Percentiles rank a stretch among this genome's conserved stretches.
Conservation (phyloP, 164 flowering plant species). For the Liriodendron chinense region DNA sequence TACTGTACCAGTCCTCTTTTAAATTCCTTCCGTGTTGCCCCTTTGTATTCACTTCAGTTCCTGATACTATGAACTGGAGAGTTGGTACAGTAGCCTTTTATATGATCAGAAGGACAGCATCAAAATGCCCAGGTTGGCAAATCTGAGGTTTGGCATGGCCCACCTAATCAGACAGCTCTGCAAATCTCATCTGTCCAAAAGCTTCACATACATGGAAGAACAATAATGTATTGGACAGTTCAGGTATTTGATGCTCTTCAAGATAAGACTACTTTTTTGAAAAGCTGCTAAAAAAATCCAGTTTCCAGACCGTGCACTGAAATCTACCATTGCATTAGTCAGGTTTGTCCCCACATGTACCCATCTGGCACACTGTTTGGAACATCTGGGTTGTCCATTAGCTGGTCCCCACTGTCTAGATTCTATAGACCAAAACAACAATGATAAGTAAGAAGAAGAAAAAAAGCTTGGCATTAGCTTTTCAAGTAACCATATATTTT, state of each 20-base stretch:
- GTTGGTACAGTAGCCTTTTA: conserved; percentile 10
- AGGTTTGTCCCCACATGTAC: neutral
- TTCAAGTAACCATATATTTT: neutral
- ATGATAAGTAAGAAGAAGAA: too few relatives aligned
- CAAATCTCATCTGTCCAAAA: neutral
- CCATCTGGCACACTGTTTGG: neutral
- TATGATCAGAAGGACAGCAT: conserved; percentile 3
- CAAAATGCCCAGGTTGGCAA: conserved; percentile 33
- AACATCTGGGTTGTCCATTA: neutral
- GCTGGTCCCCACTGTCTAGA: neutral
- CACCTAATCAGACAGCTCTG: neutral
- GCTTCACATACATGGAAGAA: neutral
- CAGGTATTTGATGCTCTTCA: conserved; percentile 12
- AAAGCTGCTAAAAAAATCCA: conserved; percentile 5
- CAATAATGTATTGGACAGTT: neutral
- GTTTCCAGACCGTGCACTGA: neutral
- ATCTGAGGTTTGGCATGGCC: conserved; percentile 14
- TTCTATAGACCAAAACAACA: too few relatives aligned
- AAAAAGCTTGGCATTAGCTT: neutral
- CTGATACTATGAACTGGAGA: neutral
- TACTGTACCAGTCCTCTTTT: too few relatives aligned
- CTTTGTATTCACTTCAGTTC: neutral
- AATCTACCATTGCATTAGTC: neutral
- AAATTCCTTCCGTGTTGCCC: too few relatives aligned
- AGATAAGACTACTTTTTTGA: neutral